Evolutionary conservation across 441 rosid species (phyloP).

Genomic region (Manihot esculenta): DNA sequence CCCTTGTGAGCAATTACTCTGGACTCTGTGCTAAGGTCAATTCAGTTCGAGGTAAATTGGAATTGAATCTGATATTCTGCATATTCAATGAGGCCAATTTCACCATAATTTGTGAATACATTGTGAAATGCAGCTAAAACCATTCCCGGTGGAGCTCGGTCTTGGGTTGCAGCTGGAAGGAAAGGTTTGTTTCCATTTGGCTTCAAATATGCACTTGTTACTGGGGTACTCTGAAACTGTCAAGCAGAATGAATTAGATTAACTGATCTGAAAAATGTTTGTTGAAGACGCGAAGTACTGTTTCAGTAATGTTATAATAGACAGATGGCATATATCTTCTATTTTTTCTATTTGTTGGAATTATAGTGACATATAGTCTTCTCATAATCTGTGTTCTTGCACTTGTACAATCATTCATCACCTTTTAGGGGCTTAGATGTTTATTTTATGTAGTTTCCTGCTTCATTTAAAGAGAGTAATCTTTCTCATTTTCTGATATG

Average conservation of each 20-base stretch:
- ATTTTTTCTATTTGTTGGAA: neutral
- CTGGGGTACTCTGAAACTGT: neutral
- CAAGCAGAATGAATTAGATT: neutral
- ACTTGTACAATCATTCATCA: neutral
- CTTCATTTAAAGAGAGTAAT: neutral
- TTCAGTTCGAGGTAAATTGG: conserved; percentile 45
- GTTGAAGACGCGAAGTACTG: neutral
- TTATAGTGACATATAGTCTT: neutral
- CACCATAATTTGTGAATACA: conserved; percentile 4
- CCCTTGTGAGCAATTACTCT: conserved; percentile 65
- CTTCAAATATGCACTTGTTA: neutral
- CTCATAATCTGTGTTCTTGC: neutral
- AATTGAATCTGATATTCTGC: conserved; percentile 4
- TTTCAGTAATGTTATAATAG: neutral
- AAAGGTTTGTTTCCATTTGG: conserved; percentile 35
- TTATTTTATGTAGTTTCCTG: neutral
- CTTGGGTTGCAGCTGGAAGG: conserved; percentile 91
- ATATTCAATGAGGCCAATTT: neutral
- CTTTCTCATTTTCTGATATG: neutral
- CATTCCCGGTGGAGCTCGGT: conserved; percentile 52
- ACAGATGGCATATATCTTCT: neutral
- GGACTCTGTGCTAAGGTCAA: conserved; percentile 75
- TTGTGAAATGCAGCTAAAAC: conserved; percentile 38
- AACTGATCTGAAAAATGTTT: neutral
- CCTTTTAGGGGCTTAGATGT: neutral